Conservation (phyloP, 331 rosid genomes). For the Malus hybrid region DNA sequence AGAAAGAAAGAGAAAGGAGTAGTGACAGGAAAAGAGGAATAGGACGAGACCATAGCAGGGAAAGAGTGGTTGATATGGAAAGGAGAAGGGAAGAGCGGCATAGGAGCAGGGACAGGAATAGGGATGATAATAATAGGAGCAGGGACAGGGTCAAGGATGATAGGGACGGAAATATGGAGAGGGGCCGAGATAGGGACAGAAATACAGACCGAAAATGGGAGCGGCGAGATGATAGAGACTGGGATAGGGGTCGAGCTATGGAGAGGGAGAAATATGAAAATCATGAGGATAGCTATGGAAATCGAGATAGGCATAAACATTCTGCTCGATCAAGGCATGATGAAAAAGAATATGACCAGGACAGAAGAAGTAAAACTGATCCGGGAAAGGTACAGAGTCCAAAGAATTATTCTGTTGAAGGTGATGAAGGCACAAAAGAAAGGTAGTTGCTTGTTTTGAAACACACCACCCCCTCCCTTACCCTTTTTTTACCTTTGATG, state of each 20-base stretch:
- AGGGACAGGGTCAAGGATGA: slow-evolving; percentile 39
- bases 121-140: slow-evolving; percentile 31
- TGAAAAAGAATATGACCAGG: slow-evolving; percentile 30
- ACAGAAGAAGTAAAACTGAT: slow-evolving; percentile 29
- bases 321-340: slow-evolving; percentile 45
- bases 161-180: slow-evolving; percentile 47
- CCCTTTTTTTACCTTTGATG: neutral
- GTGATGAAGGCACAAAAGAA: slow-evolving; percentile 20
- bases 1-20: slow-evolving; percentile 39
- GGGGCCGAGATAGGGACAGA: slow-evolving; percentile 30
- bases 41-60: slow-evolving; percentile 1
- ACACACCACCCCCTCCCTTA: neutral
- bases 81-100: slow-evolving; percentile 14
- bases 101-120: slow-evolving; percentile 8
- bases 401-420: slow-evolving; percentile 21
- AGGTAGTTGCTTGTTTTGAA: slow-evolving; percentile 28
- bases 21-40: slow-evolving; percentile 22
- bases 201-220: slow-evolving; percentile 29
- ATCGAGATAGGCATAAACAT: slow-evolving; percentile 33
- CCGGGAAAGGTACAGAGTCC: slow-evolving; percentile 17
- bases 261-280: slow-evolving; percentile 37
- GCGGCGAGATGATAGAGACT: slow-evolving; percentile 33
- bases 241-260: slow-evolving; percentile 42
- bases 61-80: neutral
- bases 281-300: slow-evolving; percentile 30